Percentiles rank a stretch among this genome's conserved stretches.
These are phyloP conservation scores for Ceratobasidium sp. DNA, from an alignment of 1,284 basidiomycete species.

Conservation along the genomic window DNA sequence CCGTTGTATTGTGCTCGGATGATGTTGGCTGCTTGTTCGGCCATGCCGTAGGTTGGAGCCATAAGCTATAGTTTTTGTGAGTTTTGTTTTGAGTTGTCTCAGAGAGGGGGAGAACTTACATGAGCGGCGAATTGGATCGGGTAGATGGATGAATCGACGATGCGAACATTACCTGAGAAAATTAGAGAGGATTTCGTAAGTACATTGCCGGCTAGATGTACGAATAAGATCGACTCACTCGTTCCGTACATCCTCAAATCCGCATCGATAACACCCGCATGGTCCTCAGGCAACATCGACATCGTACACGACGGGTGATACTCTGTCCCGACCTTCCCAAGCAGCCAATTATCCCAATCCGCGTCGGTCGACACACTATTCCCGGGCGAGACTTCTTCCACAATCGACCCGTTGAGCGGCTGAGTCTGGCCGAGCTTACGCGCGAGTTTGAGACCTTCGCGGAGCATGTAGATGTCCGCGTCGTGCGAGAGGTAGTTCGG, in stretches of 20 bases:
- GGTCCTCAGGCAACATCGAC: slow-evolving; percentile 72
- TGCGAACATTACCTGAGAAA: slow-evolving; percentile 63
- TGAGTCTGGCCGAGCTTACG: slow-evolving; percentile 62
- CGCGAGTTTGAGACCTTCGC: slow-evolving; percentile 71
- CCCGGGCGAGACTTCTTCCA: slow-evolving; percentile 63
- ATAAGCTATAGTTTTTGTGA: slow-evolving; percentile 60
- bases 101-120: slow-evolving; percentile 57
- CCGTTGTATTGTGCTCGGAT: slow-evolving; percentile 67
- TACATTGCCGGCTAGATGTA: background rate
- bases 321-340: slow-evolving; percentile 46
- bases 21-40: slow-evolving; percentile 75
- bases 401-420: slow-evolving; percentile 60
- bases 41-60: slow-evolving; percentile 76
- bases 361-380: slow-evolving; percentile 61
- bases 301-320: slow-evolving; percentile 74
- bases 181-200: background rate
- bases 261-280: slow-evolving; percentile 77
- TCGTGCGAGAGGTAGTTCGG: slow-evolving; percentile 71
- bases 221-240: slow-evolving; percentile 47
- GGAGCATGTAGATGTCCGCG: slow-evolving; percentile 70
- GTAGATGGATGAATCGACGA: slow-evolving; percentile 68
- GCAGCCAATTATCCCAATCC: slow-evolving; percentile 66
- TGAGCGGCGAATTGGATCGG: slow-evolving; percentile 69
- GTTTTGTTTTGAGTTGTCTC: slow-evolving; percentile 46
- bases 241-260: slow-evolving; percentile 75